These are phyloP conservation scores for Xylaria sp. DNA, from an alignment of 2,329 filamentous ascomycete genomes.

Conservation along the genomic window DNA sequence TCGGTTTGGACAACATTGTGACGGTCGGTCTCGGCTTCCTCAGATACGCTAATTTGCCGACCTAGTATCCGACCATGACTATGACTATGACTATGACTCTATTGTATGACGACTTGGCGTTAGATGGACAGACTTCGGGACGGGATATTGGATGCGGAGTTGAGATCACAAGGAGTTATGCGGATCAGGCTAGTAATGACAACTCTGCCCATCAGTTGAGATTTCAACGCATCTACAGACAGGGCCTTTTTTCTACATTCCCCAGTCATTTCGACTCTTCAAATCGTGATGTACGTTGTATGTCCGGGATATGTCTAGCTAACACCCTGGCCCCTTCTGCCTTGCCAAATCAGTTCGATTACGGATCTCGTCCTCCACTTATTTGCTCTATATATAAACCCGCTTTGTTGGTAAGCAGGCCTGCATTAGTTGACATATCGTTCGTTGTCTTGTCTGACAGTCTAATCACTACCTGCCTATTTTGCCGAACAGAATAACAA, in stretches of 20 bases:
- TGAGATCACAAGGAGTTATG: neutral
- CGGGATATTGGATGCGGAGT: neutral
- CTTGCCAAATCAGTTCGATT: neutral
- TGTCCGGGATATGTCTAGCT: neutral
- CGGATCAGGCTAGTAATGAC: conserved; percentile 1
- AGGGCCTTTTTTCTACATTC: neutral
- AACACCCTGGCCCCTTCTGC: neutral
- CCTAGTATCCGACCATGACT: conserved; percentile 3
- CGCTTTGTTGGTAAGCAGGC: neutral
- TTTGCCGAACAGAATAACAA: neutral
- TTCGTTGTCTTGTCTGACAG: neutral
- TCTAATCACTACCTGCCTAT: neutral
- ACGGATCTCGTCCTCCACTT: neutral
- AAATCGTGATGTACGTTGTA: no score
- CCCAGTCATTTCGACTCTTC: neutral
- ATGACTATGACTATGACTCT: conserved; percentile 11
- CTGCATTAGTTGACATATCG: neutral
- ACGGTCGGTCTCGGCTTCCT: neutral
- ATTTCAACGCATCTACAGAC: neutral
- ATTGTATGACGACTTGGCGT: conserved; percentile 25
- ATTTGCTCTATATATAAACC: neutral
- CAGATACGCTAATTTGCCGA: neutral
- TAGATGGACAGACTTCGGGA: conserved; percentile 11
- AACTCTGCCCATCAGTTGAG: neutral
- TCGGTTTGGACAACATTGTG: neutral